Conservation (phyloP, 148 eudicot genomes). For the Oxyria digyna region DNA sequence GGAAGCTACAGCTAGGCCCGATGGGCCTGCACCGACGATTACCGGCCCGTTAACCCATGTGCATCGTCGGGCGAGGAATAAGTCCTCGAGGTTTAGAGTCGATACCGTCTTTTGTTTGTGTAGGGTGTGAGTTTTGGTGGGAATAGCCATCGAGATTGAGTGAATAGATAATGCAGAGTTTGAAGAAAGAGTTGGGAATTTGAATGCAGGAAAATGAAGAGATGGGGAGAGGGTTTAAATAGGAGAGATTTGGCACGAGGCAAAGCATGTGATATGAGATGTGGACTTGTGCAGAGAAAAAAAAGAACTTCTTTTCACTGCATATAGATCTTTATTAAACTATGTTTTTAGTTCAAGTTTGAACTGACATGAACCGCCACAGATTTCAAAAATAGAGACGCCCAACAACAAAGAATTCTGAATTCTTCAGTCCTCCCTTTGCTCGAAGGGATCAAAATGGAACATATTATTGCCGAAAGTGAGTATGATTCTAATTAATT, state of each 20-base stretch:
- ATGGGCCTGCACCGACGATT: constrained; percentile 73
- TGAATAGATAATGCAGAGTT: background rate
- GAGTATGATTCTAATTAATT: too few species aligned
- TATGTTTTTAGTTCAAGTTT: background rate
- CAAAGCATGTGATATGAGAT: constrained; percentile 29
- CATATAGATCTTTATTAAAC: constrained; percentile 1
- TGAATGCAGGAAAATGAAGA: constrained; percentile 25
- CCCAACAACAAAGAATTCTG: too few species aligned
- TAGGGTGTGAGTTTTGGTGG: background rate
- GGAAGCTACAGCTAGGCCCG: constrained; percentile 61
- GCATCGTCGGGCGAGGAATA: constrained; percentile 34
- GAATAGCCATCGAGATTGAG: background rate
- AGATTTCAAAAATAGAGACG: constrained; percentile 2
- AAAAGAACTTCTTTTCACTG: background rate
- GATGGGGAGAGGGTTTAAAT: constrained; percentile 55
- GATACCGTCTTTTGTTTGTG: constrained; percentile 20
- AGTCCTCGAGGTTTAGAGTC: constrained; percentile 29
- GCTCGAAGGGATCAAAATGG: too few species aligned
- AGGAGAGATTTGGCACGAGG: constrained; percentile 23
- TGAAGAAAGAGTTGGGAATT: background rate
- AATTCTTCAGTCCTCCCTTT: too few species aligned
- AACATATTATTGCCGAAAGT: too few species aligned
- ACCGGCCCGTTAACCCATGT: constrained; percentile 67
- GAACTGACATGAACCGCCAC: background rate
- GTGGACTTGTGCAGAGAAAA: background rate